Percentiles rank a stretch among this genome's conserved stretches.
phyloP scores from a whole-genome alignment of 805 yeast genomes.

The Huiozyma naganishii region DNA sequence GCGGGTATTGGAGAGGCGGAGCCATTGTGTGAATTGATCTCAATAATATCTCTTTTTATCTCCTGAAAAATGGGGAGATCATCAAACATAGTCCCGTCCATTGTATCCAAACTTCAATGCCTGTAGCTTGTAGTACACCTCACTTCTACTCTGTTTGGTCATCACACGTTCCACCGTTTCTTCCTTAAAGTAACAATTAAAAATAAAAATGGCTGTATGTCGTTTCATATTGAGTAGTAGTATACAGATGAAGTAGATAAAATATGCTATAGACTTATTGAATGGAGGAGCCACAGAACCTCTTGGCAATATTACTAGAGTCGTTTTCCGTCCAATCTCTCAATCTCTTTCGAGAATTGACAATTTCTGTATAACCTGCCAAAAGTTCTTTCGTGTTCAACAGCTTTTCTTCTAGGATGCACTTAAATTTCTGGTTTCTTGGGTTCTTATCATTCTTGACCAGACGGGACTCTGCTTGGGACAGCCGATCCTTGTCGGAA shows the following conservation, averaged over 20 bases:
- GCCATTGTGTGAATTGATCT: too few relatives aligned
- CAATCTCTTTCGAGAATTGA: constrained; percentile 42
- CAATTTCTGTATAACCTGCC: constrained; percentile 19
- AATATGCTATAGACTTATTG: too few relatives aligned
- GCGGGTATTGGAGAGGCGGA: too few relatives aligned
- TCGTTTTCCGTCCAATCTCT: constrained; percentile 53
- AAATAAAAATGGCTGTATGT: too few relatives aligned
- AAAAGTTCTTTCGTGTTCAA: constrained; percentile 27
- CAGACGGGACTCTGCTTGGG: constrained; percentile 4
- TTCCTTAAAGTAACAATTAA: too few relatives aligned
- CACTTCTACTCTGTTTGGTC: not conserved
- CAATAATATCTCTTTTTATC: not conserved
- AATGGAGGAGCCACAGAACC: constrained; percentile 17
- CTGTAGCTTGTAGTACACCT: not conserved
- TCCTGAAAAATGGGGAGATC: constrained; percentile 2
- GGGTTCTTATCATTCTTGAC: constrained; percentile 9
- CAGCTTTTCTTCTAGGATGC: constrained; percentile 37
- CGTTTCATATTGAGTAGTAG: too few relatives aligned
- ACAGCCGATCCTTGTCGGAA: constrained; percentile 6
- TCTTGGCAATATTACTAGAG: constrained; percentile 35
- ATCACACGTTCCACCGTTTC: too few relatives aligned
- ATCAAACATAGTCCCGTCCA: constrained; percentile 1
- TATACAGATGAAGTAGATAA: too few relatives aligned
- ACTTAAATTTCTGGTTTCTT: constrained; percentile 13
- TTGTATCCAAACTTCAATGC: not conserved